A percentile compares a stretch with the other conserved stretches of the same genome.
These are phyloP conservation scores for Gaultheria prostrata DNA, from an alignment of 148 eudicot species.

Conservation along the genomic window DNA sequence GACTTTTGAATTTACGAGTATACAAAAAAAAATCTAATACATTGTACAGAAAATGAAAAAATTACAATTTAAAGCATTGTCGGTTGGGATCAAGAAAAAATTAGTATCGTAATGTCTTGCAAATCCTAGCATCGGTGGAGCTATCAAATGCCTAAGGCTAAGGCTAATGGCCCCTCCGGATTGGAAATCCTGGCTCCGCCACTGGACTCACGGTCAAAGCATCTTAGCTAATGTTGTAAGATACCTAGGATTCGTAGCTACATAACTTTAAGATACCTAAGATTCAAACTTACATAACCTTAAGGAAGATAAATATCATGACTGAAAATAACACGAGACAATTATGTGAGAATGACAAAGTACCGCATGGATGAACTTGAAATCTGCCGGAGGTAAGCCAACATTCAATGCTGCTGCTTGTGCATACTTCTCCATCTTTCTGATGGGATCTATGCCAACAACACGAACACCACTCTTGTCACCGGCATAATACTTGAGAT, in stretches of 20 bases:
- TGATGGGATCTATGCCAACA: conserved; percentile 70
- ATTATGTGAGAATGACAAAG: conserved; percentile 11
- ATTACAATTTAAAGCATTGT: no score
- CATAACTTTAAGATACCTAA: not conserved
- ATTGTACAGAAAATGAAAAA: no score
- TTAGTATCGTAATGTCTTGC: no score
- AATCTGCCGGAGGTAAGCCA: conserved; percentile 51
- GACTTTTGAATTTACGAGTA: no score
- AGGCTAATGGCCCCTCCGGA: no score
- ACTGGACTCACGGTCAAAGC: not conserved
- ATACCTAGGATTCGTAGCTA: not conserved
- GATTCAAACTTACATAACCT: not conserved
- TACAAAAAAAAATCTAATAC: no score
- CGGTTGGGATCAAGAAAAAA: no score
- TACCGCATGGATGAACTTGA: conserved; percentile 69
- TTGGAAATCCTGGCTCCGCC: no score
- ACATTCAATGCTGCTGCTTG: conserved; percentile 56
- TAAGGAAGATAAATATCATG: not conserved
- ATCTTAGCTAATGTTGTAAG: not conserved
- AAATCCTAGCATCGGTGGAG: no score
- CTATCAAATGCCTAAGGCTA: no score
- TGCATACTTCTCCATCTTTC: conserved; percentile 88
- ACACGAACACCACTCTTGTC: conserved; percentile 33
- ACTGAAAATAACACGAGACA: not conserved
- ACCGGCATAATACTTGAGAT: conserved; percentile 70